Evolutionary conservation across 2,329 filamentous ascomycete genomes (phyloP).

Genomic region (Colletotrichum cereale): DNA sequence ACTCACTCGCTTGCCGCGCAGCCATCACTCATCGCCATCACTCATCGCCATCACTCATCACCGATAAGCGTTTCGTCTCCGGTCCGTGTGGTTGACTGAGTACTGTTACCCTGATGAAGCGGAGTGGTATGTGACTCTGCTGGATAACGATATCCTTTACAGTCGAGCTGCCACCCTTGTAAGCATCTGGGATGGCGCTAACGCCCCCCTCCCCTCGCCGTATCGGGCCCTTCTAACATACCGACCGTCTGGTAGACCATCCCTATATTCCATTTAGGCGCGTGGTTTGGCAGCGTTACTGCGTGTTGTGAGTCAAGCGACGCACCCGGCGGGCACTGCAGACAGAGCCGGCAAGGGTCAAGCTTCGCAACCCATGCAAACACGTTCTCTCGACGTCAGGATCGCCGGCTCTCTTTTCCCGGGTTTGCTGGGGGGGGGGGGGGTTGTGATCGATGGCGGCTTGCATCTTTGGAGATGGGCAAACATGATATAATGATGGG

Average conservation of each 20-base stretch:
- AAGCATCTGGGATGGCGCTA: background rate
- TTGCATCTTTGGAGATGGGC: background rate
- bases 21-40: no score
- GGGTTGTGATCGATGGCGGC: background rate
- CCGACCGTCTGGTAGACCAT: background rate
- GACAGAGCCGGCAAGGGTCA: background rate
- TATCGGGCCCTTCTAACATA: background rate
- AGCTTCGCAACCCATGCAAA: background rate
- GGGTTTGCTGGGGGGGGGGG: background rate
- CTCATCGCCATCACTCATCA: background rate
- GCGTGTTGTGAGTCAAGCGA: conserved; percentile 8
- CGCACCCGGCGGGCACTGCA: background rate
- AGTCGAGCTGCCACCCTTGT: background rate
- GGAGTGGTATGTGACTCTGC: background rate
- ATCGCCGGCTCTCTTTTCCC: background rate
- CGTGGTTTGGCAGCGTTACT: background rate
- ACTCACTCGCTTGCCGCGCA: no score
- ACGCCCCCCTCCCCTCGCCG: background rate
- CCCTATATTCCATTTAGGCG: background rate
- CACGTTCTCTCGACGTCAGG: background rate
- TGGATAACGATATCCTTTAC: background rate
- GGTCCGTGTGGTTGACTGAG: background rate
- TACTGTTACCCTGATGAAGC: background rate
- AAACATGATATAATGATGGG: background rate
- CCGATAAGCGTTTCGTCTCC: background rate